Base-by-base conservation (phyloP, 2,329 filamentous ascomycete genomes). In the Alternaria sp. region DNA sequence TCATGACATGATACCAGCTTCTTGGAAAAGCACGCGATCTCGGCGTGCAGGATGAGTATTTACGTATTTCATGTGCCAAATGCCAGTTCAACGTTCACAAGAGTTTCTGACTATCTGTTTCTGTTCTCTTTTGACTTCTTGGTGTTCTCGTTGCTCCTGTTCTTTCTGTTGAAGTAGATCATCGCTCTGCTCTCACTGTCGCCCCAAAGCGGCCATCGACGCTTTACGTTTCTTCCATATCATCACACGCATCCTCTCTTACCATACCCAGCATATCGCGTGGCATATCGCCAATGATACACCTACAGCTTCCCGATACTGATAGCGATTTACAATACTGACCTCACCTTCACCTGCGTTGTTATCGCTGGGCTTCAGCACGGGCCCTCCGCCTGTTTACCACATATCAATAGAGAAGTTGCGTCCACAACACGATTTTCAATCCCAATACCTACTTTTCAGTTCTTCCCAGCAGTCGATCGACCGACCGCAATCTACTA, bases 1-100 rank as follows among this genome's bases (percentile, higher is more conserved):
- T 62, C 41, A 67, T 57, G 66, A 69, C 46, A 60, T 61, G 63
- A 69, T 67, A 67, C 66, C 66, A 69, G 39, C 59, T 60, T 63
- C 39, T 54, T 54, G 52, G 47, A 22, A 51, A 32, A 38, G 24
- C 26, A 56, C 38, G 51, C 53, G 54, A 46, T 42, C 42, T 55
- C 36, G 51, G 38, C 30, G 57, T 58, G 53, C 43, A 36, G 22
- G 44, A 58, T 44, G 53, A 57, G 54, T 60, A 51, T 56, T 38
- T 30, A 43, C 28, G 47, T 61, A 44, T 59, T 54, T 60, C 38
- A 51, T 41, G 24, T 44, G 20, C 53, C 47, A 46, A 55, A 41
- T 54, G 28, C 26, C 41, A 44, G 34, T 28, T 39, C 18, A 26
- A 43, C 39, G 42, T 32, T n/a, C 30, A 11, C 16, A 7, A n/a